Base-by-base conservation (phyloP, 2,329 filamentous ascomycete genomes). In the Aureobasidium sp. region DNA sequence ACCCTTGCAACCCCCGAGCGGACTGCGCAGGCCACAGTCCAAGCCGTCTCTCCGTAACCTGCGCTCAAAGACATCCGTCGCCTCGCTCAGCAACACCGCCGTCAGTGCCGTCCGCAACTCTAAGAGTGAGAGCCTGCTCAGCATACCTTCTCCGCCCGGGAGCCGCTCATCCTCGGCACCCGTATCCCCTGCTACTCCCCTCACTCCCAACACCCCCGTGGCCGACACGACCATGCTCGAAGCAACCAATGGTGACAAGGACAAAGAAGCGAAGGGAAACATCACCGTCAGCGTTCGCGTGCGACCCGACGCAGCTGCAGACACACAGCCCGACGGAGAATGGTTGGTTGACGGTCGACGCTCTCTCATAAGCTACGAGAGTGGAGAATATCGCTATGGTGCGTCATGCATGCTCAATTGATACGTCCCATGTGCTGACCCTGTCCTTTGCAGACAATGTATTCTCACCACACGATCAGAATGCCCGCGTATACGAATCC, bases 221-320 rank as follows among this genome's bases (percentile, higher is more conserved):
- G 84, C 83, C 27, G 89, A 93, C 76, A 65, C 86, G 77, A 73
- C 80, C 76, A 72, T 64, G 63, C 69, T 68, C 48, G 66, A 69
- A n/a, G 57, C 70, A 15, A 51, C 48, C 17, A 53, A 59, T 49
- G 36, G 14, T 15, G 60, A 47, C 47, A 64, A 72, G 52, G 68
- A 71, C 25, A 86, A 84, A 68, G 91, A 97, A 69, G 84, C 82
- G 61, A 97, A 96, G 74, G 94, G 94, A 57, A 99, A 99, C 71
- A 93, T 99, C 15, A 76, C 97, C 65, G 93, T 99, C 68, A 97
- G 94, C 72, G 92, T 99, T 41, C 85, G 94, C 71, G 92, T 97
- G 45, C 85, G 94, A 36, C 94, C 94, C 34, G 92, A 97, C 76
- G 82, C 84, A 4, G 84, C 81, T 27, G 79, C 80, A n/a, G 84